Base-by-base conservation (phyloP, 2,329 filamentous ascomycete species). In the Colletotrichum scovillei region DNA sequence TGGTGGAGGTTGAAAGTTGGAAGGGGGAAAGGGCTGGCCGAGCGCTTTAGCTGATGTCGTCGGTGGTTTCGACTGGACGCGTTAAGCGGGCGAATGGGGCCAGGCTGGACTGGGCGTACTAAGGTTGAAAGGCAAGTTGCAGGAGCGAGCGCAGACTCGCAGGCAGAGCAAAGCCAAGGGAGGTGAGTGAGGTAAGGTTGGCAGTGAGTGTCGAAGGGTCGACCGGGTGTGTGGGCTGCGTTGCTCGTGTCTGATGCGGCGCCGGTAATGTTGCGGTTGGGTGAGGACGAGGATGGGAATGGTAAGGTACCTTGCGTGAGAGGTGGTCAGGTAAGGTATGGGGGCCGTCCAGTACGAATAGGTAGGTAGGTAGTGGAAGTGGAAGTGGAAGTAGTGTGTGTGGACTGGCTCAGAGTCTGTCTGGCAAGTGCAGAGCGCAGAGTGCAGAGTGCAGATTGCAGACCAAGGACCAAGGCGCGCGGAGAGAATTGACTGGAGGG, bases 61-160 rank as follows among this genome's bases (percentile, higher is more conserved):
- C 63, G 63, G 57, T 63, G 68, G 62, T 67, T 66, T 74, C 46
- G 32, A 74, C 70, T 65, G 70, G 63, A 69, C 69, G 73, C 73
- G 73, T 73, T 69, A 74, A 66, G 73, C 73, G 73, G 70, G 55
- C 69, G 62, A 65, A 73, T 69, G 73, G 69, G 69, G 69, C 69
- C 72, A 46, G 53, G 35, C 49, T 58, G 70, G 49, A 65, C 56
- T 72, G 63, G 67, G 63, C 64, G 55, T 72, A 63, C 49, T 58
- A 63, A 67, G 69, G 53, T 67, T 67, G 53, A 32, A 62, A 53
- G 53, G 57, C 32, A 32, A 59, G 69, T 63, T 32, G 69, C 42
- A 67, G 63, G 38, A 63, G 19, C 19, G 42, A 49, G 69, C 63
- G 58, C 69, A 60, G 68, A 42, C 42, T 60, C 30, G 24, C 35